A percentile compares a stretch with the other conserved stretches of the same genome.
phyloP scores from a whole-genome alignment of 2,329 filamentous ascomycete species.

The Trichoderma aggressivum region DNA sequence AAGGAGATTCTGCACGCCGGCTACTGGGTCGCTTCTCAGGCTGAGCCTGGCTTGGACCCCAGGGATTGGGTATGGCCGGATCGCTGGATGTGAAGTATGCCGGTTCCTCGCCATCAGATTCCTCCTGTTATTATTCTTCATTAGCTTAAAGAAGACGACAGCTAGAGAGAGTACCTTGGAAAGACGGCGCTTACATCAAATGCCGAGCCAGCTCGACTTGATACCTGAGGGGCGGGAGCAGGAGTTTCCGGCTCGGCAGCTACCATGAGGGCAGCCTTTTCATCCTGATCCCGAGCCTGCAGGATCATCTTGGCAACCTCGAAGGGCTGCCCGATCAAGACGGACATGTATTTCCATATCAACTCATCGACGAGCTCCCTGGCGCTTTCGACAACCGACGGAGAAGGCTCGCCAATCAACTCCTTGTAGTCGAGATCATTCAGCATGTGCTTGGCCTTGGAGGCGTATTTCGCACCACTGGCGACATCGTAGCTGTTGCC shows the following conservation, averaged over 20 bases:
- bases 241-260: slow-evolving; percentile 25
- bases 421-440: slow-evolving; percentile 90
- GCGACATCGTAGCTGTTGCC: slow-evolving; percentile 41
- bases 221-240: slow-evolving; percentile 28
- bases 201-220: slow-evolving; percentile 34
- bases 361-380: slow-evolving; percentile 79
- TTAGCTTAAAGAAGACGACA: neutral
- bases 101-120: slow-evolving; percentile 73
- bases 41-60: slow-evolving; percentile 25
- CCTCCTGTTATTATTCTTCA: slow-evolving; percentile 39
- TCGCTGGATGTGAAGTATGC: slow-evolving; percentile 75
- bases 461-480: slow-evolving; percentile 33
- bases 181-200: slow-evolving; percentile 32
- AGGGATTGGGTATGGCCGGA: slow-evolving; percentile 53
- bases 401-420: slow-evolving; percentile 74
- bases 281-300: slow-evolving; percentile 66
- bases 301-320: slow-evolving; percentile 94
- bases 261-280: slow-evolving; percentile 34
- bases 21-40: slow-evolving; percentile 30
- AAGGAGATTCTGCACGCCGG: slow-evolving; percentile 28
- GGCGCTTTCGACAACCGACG: slow-evolving; percentile 69
- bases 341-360: slow-evolving; percentile 86
- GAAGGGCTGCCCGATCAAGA: slow-evolving; percentile 90
- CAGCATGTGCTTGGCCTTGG: slow-evolving; percentile 77
- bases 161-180: neutral